Conservation (phyloP, 495 filamentous ascomycete genomes). For the Paragyromitra xinjiangensis region DNA sequence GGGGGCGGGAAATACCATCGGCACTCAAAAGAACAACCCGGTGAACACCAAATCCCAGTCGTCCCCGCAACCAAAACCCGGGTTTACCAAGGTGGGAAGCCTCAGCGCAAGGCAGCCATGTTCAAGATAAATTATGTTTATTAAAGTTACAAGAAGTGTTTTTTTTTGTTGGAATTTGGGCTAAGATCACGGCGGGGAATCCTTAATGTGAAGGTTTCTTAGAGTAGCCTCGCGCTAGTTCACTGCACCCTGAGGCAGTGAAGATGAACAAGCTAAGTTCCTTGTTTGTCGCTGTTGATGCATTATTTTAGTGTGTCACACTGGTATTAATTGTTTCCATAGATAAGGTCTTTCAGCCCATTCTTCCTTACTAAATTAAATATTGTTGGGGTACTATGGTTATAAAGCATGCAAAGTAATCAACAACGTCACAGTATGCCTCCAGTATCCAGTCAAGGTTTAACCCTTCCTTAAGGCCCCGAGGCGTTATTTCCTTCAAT, state of each 20-base stretch:
- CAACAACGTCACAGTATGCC: neutral
- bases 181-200: too few relatives aligned
- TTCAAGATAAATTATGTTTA: too few relatives aligned
- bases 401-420: neutral
- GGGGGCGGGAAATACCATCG: neutral
- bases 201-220: too few relatives aligned
- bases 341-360: neutral
- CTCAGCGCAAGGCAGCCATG: neutral
- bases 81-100: neutral
- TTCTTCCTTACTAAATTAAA: neutral
- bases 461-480: too few relatives aligned
- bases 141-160: too few relatives aligned
- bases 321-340: neutral
- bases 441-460: neutral
- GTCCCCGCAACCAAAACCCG: neutral
- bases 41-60: neutral
- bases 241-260: too few relatives aligned
- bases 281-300: neutral
- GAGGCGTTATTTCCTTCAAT: too few relatives aligned
- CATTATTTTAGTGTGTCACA: conserved; percentile 2
- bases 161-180: too few relatives aligned
- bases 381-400: neutral
- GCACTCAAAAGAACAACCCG: neutral
- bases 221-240: too few relatives aligned
- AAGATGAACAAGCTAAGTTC: neutral